Evolutionary conservation across 2,329 filamentous ascomycete species (phyloP).

Genomic region (Fusarium papillatum): DNA sequence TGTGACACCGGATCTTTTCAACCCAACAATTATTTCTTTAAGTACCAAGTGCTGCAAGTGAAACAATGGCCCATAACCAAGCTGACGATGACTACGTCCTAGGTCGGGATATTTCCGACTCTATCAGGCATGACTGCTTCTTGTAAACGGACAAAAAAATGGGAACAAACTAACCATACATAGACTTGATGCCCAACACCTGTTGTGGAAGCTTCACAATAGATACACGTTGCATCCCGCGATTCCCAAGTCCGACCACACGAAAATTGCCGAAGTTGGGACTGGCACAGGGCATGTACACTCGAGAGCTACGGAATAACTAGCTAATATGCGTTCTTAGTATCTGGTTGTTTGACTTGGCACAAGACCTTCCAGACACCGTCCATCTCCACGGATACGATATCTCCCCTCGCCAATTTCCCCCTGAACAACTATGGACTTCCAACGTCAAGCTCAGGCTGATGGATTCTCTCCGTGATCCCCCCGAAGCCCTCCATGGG

Average conservation of each 20-base stretch:
- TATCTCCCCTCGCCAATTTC: background rate
- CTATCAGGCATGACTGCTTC: background rate
- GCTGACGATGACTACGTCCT: background rate
- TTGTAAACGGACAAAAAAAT: background rate
- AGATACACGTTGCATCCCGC: background rate
- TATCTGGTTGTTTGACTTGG: background rate
- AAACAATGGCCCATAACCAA: background rate
- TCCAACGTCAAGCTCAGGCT: background rate
- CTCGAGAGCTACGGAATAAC: background rate
- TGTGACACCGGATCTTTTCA: background rate
- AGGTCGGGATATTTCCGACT: background rate
- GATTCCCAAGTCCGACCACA: background rate
- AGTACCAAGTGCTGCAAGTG: background rate
- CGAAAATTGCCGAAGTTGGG: background rate
- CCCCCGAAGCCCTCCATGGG: background rate
- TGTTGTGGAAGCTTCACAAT: background rate
- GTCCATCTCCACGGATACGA: background rate
- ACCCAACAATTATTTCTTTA: background rate
- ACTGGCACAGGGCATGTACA: background rate
- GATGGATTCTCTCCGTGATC: background rate
- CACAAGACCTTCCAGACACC: background rate
- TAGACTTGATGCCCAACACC: background rate
- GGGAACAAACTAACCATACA: background rate
- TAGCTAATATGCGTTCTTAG: background rate
- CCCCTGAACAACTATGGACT: background rate